Percentiles rank a stretch among this genome's conserved stretches.
These are phyloP conservation scores for Rhynchospora tenuis DNA, from an alignment of 176 grass and related monocot species.

Conservation along the genomic window DNA sequence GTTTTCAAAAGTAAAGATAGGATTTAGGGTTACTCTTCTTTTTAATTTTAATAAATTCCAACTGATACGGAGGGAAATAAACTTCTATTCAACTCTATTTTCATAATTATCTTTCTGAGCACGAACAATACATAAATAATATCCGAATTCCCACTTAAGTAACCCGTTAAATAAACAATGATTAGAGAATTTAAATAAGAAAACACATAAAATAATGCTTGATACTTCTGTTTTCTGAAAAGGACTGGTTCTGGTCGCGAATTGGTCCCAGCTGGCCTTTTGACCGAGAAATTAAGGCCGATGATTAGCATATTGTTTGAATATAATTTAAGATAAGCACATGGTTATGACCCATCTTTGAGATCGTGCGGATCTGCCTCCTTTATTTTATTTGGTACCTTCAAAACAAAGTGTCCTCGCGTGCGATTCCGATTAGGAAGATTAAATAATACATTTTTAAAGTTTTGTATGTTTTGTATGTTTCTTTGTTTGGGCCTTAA, in stretches of 20 bases:
- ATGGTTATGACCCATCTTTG: constrained; percentile 2
- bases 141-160: not conserved
- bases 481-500: not conserved
- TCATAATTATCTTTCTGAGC: not conserved
- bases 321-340: constrained; percentile 11
- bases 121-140: not conserved
- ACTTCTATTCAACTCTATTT: not conserved
- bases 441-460: not conserved
- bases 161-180: not conserved
- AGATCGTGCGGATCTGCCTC: constrained; percentile 25
- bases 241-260: not conserved
- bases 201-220: not conserved
- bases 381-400: not conserved
- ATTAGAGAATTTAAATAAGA: not conserved
- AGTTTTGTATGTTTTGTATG: not conserved
- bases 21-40: too few species aligned
- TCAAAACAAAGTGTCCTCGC: not conserved
- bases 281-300: constrained; percentile 4
- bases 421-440: not conserved
- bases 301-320: constrained; percentile 16
- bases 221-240: not conserved
- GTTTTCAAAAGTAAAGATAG: too few species aligned
- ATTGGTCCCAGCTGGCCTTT: constrained; percentile 2
- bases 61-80: not conserved
- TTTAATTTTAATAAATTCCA: too few species aligned